A percentile compares a stretch with the other conserved stretches of the same genome.
Evolutionary conservation across 129 eudicot species (phyloP).

Genomic region (Arctium lappa): DNA sequence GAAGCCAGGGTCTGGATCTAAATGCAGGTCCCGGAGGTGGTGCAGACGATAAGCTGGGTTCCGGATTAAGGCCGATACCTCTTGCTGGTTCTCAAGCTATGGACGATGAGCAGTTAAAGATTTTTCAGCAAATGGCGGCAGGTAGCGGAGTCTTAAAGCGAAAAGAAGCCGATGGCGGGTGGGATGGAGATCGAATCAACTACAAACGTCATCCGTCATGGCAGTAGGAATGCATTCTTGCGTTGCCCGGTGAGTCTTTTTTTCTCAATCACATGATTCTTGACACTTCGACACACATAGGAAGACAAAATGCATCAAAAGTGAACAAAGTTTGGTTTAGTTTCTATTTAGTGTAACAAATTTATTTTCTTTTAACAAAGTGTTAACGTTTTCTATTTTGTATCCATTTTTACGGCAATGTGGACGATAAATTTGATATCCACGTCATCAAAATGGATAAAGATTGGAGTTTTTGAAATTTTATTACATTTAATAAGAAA

Average conservation of each 20-base stretch:
- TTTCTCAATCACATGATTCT: neutral
- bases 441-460: neutral
- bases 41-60: constrained; percentile 47
- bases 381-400: neutral
- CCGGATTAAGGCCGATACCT: constrained; percentile 50
- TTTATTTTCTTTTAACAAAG: neutral
- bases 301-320: neutral
- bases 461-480: neutral
- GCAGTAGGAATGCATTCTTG: constrained; percentile 44
- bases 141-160: constrained; percentile 61
- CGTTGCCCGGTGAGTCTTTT: constrained; percentile 24
- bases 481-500: too few relatives aligned
- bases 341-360: too few relatives aligned
- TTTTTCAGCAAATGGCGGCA: neutral
- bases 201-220: constrained; percentile 56
- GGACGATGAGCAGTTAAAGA: neutral
- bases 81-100: constrained; percentile 44
- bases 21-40: constrained; percentile 72
- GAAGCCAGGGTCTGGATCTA: constrained; percentile 68
- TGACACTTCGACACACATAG: neutral
- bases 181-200: constrained; percentile 62
- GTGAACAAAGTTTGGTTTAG: too few relatives aligned
- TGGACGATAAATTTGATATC: neutral
- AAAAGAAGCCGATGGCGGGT: constrained; percentile 84
- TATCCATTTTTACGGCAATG: neutral